A percentile compares a stretch with the other conserved stretches of the same genome.
Conservation (phyloP, 495 filamentous ascomycete species). For the Lepidopterella palustris region DNA sequence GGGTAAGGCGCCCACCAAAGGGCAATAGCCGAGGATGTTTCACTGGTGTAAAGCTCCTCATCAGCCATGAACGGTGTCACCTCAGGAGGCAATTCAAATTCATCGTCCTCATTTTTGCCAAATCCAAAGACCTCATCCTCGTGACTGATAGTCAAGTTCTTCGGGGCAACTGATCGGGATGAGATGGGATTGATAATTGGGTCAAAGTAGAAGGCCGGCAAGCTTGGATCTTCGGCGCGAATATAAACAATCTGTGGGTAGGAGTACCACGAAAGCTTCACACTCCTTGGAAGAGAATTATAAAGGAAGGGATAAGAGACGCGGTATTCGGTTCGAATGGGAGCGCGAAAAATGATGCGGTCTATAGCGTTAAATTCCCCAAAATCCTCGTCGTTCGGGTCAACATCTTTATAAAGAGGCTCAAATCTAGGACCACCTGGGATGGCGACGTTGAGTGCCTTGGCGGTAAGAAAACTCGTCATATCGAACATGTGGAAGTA, state of each 20-base stretch:
- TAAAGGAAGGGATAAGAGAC: slow-evolving; percentile 93
- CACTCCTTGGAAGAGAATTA: slow-evolving; percentile 91
- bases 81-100: slow-evolving; percentile 73
- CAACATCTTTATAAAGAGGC: slow-evolving; percentile 97
- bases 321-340: slow-evolving; percentile 92
- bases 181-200: slow-evolving; percentile 97
- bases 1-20: slow-evolving; percentile 99
- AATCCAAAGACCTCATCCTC: slow-evolving; percentile 92
- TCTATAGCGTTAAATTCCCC: slow-evolving; percentile 99
- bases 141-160: slow-evolving; percentile 86
- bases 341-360: slow-evolving; percentile 95
- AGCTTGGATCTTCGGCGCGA: slow-evolving; percentile 75
- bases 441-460: slow-evolving; percentile 94
- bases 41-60: slow-evolving; percentile 80
- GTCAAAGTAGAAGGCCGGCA: slow-evolving; percentile 97
- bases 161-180: slow-evolving; percentile 85
- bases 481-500: slow-evolving; percentile 98
- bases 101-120: slow-evolving; percentile 81
- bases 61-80: slow-evolving; percentile 85
- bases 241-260: slow-evolving; percentile 91
- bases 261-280: slow-evolving; percentile 89
- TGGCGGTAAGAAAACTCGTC: slow-evolving; percentile 91
- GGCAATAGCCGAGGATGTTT: slow-evolving; percentile 87
- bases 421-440: slow-evolving; percentile 97
- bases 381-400: slow-evolving; percentile 99